A percentile compares a stretch with the other conserved stretches of the same genome.
Evolutionary conservation across 139 green algal genomes (phyloP).

Genomic region (Mesostigma viride): DNA sequence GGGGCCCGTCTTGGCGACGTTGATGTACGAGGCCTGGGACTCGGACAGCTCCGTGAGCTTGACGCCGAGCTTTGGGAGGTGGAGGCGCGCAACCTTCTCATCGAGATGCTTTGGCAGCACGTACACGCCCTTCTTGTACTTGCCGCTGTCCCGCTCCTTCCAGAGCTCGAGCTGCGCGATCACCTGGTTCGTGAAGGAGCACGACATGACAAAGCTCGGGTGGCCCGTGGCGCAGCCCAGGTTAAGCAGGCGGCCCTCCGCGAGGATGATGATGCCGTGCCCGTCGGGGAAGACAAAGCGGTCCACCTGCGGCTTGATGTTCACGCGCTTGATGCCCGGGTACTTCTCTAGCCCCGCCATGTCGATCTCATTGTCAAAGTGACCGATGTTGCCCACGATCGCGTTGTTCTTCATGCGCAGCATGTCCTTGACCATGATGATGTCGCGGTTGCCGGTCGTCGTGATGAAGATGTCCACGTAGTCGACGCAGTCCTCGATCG

Average conservation of each 20-base stretch:
- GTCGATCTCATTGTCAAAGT: constrained; percentile 99
- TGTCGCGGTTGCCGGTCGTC: constrained; percentile 98
- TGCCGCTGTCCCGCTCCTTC: constrained; percentile 84
- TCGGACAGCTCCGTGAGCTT: constrained; percentile 83
- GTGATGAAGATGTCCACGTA: constrained; percentile 95
- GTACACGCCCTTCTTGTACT: constrained; percentile 99
- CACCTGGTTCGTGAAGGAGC: constrained; percentile 98
- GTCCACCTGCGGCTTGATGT: constrained; percentile 93
- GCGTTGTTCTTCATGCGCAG: constrained; percentile 99
- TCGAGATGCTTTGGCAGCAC: constrained; percentile 99
- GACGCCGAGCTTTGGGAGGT: constrained; percentile 90
- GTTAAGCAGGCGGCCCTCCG: constrained; percentile 98
- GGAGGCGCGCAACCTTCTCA: constrained; percentile 93
- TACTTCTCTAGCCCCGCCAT: constrained; percentile 82
- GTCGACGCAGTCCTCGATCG: constrained; percentile 75
- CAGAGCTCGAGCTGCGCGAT: constrained; percentile 99
- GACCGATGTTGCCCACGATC: constrained; percentile 99
- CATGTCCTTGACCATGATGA: constrained; percentile 95
- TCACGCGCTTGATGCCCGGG: constrained; percentile 88
- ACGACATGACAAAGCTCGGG: constrained; percentile 99
- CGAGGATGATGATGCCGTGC: constrained; percentile 91
- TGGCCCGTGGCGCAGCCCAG: constrained; percentile 98
- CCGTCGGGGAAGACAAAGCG: constrained; percentile 98
- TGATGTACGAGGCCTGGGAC: constrained; percentile 95
- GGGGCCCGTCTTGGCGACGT: constrained; percentile 76